These are phyloP conservation scores for Thraustochytrium sp. DNA, from an alignment of 352 stramenopile species.

Conservation along the genomic window DNA sequence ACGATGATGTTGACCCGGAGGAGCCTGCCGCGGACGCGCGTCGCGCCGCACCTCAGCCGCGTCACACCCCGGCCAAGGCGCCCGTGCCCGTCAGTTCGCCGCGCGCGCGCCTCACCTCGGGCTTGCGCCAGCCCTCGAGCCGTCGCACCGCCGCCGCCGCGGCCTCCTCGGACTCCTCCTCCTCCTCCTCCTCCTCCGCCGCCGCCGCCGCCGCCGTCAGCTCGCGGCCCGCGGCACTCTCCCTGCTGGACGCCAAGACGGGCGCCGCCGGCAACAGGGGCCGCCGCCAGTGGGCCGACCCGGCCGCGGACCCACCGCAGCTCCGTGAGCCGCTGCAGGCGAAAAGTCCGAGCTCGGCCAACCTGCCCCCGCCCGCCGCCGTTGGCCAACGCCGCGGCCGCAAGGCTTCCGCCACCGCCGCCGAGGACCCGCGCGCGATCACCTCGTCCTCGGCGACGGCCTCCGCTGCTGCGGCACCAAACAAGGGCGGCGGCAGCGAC, in stretches of 20 bases:
- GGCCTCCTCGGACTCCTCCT: neutral
- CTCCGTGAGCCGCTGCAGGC: conserved; percentile 7
- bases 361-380: neutral
- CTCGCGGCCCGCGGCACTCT: neutral
- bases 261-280: neutral
- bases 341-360: neutral
- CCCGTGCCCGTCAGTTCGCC: neutral
- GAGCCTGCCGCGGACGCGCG: neutral
- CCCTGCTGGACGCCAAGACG: neutral
- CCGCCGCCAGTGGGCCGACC: conserved; percentile 12
- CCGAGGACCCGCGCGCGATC: neutral
- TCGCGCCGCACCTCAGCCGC: neutral
- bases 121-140: neutral
- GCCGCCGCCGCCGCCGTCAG: neutral
- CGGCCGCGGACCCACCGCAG: neutral
- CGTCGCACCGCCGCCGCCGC: neutral
- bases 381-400: neutral
- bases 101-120: neutral
- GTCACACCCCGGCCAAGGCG: neutral
- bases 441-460: neutral
- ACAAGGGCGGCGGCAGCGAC: neutral
- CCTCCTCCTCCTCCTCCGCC: neutral
- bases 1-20: neutral
- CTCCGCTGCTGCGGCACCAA: neutral
- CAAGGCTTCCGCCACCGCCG: neutral